phyloP scores from a whole-genome alignment of 2,329 filamentous ascomycete species.

The Talaromyces sp. region DNA sequence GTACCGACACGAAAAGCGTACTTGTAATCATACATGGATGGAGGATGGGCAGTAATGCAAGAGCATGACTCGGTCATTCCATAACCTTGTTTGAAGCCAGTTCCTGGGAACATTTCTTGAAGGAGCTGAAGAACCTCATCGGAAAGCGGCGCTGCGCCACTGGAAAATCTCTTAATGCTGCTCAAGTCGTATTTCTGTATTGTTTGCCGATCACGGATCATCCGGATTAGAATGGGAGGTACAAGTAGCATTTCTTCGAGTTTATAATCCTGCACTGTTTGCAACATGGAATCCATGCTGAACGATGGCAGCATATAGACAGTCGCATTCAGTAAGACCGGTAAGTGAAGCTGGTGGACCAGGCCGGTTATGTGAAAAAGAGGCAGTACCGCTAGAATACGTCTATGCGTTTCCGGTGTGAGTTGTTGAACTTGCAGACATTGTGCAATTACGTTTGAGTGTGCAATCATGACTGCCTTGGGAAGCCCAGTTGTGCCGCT shows the following conservation, averaged over 20 bases:
- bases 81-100: slow-evolving; percentile 61
- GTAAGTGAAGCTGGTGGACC: slow-evolving; percentile 59
- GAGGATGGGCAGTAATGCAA: slow-evolving; percentile 59
- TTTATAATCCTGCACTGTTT: slow-evolving; percentile 48
- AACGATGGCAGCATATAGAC: slow-evolving; percentile 62
- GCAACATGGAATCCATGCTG: slow-evolving; percentile 56
- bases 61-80: slow-evolving; percentile 64
- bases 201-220: slow-evolving; percentile 46
- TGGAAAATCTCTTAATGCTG: slow-evolving; percentile 52
- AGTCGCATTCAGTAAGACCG: slow-evolving; percentile 59
- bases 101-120: slow-evolving; percentile 52
- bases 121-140: slow-evolving; percentile 55
- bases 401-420: slow-evolving; percentile 45
- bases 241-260: slow-evolving; percentile 55
- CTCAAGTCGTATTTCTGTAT: slow-evolving; percentile 49
- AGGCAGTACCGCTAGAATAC: slow-evolving; percentile 54
- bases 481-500: slow-evolving; percentile 48
- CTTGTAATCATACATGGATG: slow-evolving; percentile 51
- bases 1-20: slow-evolving; percentile 34
- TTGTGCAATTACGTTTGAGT: slow-evolving; percentile 55
- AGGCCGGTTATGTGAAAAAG: slow-evolving; percentile 62
- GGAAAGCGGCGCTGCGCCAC: slow-evolving; percentile 56
- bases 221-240: slow-evolving; percentile 56
- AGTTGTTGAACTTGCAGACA: slow-evolving; percentile 55
- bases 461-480: slow-evolving; percentile 52